phyloP scores from a whole-genome alignment of 129 eudicot genomes.

The Ambrosia trifida region DNA sequence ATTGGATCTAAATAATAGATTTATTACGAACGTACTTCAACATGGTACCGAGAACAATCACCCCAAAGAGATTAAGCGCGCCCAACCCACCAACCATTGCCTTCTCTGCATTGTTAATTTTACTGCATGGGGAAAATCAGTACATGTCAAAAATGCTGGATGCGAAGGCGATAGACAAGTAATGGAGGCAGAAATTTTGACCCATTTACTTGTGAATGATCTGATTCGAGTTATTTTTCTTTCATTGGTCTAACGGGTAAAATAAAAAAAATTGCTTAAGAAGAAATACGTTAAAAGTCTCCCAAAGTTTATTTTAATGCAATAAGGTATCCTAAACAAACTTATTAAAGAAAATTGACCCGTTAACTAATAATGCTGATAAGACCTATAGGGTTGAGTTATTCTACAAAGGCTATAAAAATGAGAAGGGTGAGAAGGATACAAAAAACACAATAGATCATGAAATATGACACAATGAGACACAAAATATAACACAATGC shows the following conservation, averaged over 20 bases:
- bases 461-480: too few species aligned
- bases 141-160: conserved; percentile 20
- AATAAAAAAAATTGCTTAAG: not conserved
- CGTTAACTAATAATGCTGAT: too few species aligned
- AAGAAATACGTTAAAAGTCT: not conserved
- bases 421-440: too few species aligned
- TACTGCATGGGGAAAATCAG: conserved; percentile 56
- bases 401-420: too few species aligned
- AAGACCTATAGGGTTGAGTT: too few species aligned
- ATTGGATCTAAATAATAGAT: not conserved
- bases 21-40: conserved; percentile 53
- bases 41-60: conserved; percentile 83
- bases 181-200: not conserved
- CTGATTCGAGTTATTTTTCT: not conserved
- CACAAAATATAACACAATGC: too few species aligned
- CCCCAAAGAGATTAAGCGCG: conserved; percentile 85
- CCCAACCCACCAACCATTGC: conserved; percentile 94
- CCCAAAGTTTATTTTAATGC: not conserved
- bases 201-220: not conserved
- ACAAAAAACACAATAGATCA: too few species aligned
- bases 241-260: conserved; percentile 5
- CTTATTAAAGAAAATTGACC: not conserved
- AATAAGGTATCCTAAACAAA: not conserved
- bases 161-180: conserved; percentile 2
- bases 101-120: conserved; percentile 68